Base-by-base conservation (phyloP, 108 stramenopile genomes). In the Skeletonema marinoi region DNA sequence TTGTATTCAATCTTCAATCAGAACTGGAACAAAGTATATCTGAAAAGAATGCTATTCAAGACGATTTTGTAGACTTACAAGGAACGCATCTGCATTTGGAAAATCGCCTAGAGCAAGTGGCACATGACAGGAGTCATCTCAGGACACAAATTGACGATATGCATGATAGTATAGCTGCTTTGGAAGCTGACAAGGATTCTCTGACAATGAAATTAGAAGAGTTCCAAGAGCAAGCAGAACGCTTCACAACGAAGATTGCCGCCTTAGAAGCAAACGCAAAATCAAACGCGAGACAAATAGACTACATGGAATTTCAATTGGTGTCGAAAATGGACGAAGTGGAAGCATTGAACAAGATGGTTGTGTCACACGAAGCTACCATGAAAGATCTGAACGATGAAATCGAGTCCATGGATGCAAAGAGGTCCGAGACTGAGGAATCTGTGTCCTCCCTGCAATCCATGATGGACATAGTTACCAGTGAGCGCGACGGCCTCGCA, bases 151-250 rank as follows among this genome's bases (percentile, higher is more conserved):
- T 77, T 35, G 61, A 63, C 31, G 62, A 38, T 19, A 36, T 70
- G 62, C 68, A 69, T 42, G 68, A 70, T 42, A 64, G 17, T 46
- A 65, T 65, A 3, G 62, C 61, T 8, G 32, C 19, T 13, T 60
- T 77, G 33, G 68, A 77, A 77, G 46, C 61, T 30, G 76, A 64
- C 41, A 76, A 66, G 67, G 29, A 68, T 17, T 41, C 59, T 19
- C 67, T 76, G 1, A 6, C 60, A 33, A 14, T 39, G 36, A 50
- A 48, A 35, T 6, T 76, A 68, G 61, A 64, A 12, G 68, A 69
- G 19, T 77, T 36, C 33, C 39, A 77, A 70, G 61, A 51, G n/a
- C 62, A 77, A 38, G 51, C 41, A 0, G 35, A 61, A 11, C 35
- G 30, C 4, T 68, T 77, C n/a, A 32, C 62, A 12, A 39, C 56